phyloP scores from a whole-genome alignment of 495 filamentous ascomycete genomes.

The Mytilinidion resinicola region DNA sequence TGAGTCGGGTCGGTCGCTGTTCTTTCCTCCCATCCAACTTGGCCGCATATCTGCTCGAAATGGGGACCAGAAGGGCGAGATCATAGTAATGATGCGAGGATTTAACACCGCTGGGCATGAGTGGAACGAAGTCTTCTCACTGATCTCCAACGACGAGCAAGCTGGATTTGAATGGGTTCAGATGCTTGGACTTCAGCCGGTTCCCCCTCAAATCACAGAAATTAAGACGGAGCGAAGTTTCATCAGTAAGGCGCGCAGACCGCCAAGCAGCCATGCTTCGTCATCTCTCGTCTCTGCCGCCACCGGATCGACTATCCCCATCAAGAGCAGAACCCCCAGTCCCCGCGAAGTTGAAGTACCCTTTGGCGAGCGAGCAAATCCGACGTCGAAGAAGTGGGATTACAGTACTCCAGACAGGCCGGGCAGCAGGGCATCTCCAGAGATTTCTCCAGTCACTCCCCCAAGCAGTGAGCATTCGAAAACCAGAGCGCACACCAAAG shows the following conservation, averaged over 20 bases:
- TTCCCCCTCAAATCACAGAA: slow-evolving; percentile 56
- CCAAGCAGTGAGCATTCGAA: slow-evolving; percentile 10
- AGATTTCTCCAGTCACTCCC: slow-evolving; percentile 19
- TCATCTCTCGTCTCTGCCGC: slow-evolving; percentile 22
- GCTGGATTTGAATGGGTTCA: slow-evolving; percentile 81
- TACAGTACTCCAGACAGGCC: slow-evolving; percentile 19
- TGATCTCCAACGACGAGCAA: slow-evolving; percentile 64
- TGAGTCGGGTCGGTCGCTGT: slow-evolving; percentile 66
- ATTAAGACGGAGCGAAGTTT: slow-evolving; percentile 20
- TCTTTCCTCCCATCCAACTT: slow-evolving; percentile 76
- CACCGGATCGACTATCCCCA: slow-evolving; percentile 35
- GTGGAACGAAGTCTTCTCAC: slow-evolving; percentile 77
- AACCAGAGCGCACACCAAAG: background rate
- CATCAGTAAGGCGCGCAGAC: slow-evolving; percentile 13
- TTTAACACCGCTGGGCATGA: slow-evolving; percentile 45
- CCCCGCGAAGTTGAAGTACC: slow-evolving; percentile 59
- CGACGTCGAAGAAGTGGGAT: slow-evolving; percentile 33
- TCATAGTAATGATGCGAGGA: slow-evolving; percentile 81
- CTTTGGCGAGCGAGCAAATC: slow-evolving; percentile 60
- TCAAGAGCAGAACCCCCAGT: slow-evolving; percentile 44
- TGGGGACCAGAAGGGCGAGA: slow-evolving; percentile 61
- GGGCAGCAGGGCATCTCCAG: slow-evolving; percentile 3
- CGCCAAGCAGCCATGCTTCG: slow-evolving; percentile 21
- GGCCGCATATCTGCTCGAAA: slow-evolving; percentile 69
- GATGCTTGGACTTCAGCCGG: slow-evolving; percentile 68